These are phyloP conservation scores for Claviceps sp. DNA, from an alignment of 2,329 filamentous ascomycete species.

Conservation along the genomic window DNA sequence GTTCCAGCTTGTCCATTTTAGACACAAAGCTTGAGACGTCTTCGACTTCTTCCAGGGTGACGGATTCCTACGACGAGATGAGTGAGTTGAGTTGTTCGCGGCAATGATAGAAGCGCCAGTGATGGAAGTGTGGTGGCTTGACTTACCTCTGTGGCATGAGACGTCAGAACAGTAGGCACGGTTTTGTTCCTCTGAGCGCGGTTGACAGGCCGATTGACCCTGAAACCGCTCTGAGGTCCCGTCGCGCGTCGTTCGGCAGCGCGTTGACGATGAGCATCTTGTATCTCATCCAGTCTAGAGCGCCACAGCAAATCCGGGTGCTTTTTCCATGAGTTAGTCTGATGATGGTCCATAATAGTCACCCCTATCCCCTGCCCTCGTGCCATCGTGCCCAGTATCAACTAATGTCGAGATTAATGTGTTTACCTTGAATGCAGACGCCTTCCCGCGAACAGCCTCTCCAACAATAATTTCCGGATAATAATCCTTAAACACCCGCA, in stretches of 20 bases:
- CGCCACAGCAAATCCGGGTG: slow-evolving; percentile 70
- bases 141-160: slow-evolving; percentile 52
- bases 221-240: slow-evolving; percentile 39
- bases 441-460: slow-evolving; percentile 46
- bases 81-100: not conserved
- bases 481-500: slow-evolving; percentile 81
- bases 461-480: slow-evolving; percentile 80
- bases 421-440: slow-evolving; percentile 45
- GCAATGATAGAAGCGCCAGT: not conserved
- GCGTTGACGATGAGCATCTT: slow-evolving; percentile 40
- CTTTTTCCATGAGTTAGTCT: slow-evolving; percentile 19
- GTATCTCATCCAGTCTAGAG: slow-evolving; percentile 52
- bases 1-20: slow-evolving; percentile 63
- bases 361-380: not conserved
- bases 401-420: not conserved
- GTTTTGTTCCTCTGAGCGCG: slow-evolving; percentile 23
- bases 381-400: not conserved
- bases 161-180: slow-evolving; percentile 60
- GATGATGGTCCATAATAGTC: too few relatives aligned
- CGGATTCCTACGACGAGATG: slow-evolving; percentile 31
- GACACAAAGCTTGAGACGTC: slow-evolving; percentile 55
- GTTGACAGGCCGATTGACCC: slow-evolving; percentile 38
- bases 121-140: not conserved
- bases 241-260: slow-evolving; percentile 24
- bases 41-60: slow-evolving; percentile 68